phyloP scores from a whole-genome alignment of 352 stramenopile genomes.

The Globisporangium iwayamae region DNA sequence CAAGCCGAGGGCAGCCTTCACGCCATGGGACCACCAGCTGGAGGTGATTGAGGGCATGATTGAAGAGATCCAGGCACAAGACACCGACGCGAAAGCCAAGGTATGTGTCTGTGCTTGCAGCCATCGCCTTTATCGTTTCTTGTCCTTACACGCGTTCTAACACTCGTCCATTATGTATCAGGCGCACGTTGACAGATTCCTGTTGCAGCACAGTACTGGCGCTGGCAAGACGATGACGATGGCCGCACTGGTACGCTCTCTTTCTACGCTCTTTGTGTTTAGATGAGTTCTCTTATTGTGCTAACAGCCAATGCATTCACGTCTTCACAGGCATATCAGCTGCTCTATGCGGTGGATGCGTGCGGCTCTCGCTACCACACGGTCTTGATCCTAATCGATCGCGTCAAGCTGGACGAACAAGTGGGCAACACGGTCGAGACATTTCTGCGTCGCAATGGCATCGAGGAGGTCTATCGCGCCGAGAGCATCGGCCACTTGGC shows the following conservation, averaged over 20 bases:
- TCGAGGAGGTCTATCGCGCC: constrained; percentile 67
- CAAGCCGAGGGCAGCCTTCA: constrained; percentile 27
- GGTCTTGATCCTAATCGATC: constrained; percentile 71
- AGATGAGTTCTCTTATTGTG: no score
- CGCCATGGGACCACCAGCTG: constrained; percentile 65
- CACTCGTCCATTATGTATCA: not conserved
- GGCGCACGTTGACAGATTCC: constrained; percentile 32
- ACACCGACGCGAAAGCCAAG: constrained; percentile 14
- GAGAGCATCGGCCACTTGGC: constrained; percentile 73
- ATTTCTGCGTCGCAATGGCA: constrained; percentile 67
- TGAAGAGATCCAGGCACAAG: constrained; percentile 29
- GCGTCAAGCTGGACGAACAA: constrained; percentile 83
- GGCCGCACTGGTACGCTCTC: constrained; percentile 37
- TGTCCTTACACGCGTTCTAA: not conserved
- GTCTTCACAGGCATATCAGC: constrained; percentile 45
- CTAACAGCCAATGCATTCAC: no score
- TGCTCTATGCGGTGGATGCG: constrained; percentile 53
- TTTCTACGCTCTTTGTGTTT: not conserved
- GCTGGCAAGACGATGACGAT: constrained; percentile 82
- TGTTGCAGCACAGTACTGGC: constrained; percentile 82
- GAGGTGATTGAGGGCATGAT: constrained; percentile 54
- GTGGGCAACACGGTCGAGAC: constrained; percentile 67
- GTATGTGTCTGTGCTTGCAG: not conserved
- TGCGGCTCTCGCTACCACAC: constrained; percentile 57
- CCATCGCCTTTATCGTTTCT: not conserved